phyloP scores from a whole-genome alignment of 495 filamentous ascomycete genomes.

The Apodospora peruviana region DNA sequence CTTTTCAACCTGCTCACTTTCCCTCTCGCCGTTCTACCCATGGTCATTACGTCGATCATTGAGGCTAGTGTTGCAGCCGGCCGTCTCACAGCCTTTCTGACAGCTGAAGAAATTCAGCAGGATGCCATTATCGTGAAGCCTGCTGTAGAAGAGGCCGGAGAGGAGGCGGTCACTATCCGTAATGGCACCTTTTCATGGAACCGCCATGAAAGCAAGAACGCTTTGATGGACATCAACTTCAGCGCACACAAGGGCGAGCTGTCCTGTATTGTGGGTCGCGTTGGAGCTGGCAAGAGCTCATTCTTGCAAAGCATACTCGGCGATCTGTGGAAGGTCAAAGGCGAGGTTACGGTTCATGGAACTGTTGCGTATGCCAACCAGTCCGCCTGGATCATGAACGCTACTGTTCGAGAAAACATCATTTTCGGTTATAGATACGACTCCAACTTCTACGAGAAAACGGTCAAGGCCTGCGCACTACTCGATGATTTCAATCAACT shows the following conservation, averaged over 20 bases:
- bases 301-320: constrained; percentile 82
- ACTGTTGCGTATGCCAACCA: constrained; percentile 87
- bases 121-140: constrained; percentile 71
- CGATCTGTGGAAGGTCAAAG: constrained; percentile 84
- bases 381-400: constrained; percentile 95
- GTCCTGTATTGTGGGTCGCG: constrained; percentile 88
- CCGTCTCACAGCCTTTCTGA: constrained; percentile 79
- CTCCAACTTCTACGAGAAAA: constrained; percentile 88
- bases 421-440: constrained; percentile 95
- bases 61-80: constrained; percentile 91
- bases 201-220: constrained; percentile 55
- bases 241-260: constrained; percentile 86
- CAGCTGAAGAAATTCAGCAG: constrained; percentile 81
- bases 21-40: constrained; percentile 87
- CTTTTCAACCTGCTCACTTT: constrained; percentile 94
- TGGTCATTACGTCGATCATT: constrained; percentile 96
- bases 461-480: constrained; percentile 89
- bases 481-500: constrained; percentile 86
- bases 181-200: constrained; percentile 96
- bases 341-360: constrained; percentile 77
- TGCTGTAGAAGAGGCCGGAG: constrained; percentile 63
- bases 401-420: constrained; percentile 93
- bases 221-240: constrained; percentile 68
- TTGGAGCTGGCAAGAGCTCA: constrained; percentile 91
- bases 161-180: constrained; percentile 76